phyloP scores from a whole-genome alignment of 768 basidiomycete species.

The Lactarius evosmus region DNA sequence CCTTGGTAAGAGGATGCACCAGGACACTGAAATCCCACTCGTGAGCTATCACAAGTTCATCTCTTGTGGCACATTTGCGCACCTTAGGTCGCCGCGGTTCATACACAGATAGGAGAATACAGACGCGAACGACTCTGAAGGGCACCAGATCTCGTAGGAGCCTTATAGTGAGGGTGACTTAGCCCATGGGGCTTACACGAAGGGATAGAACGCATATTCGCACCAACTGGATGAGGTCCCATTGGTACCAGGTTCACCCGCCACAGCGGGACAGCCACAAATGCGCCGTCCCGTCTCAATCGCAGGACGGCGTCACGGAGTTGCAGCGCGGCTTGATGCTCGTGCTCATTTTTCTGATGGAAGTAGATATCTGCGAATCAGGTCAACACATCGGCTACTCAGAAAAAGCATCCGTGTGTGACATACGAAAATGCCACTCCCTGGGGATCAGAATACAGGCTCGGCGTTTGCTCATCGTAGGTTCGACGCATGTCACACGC shows the following conservation, averaged over 20 bases:
- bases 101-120: slow-evolving; percentile 75
- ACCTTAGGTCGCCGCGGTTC: slow-evolving; percentile 70
- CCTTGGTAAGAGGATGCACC: slow-evolving; percentile 70
- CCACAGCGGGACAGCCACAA: slow-evolving; percentile 73
- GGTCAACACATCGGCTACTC: background rate
- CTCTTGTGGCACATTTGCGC: slow-evolving; percentile 3
- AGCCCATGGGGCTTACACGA: background rate
- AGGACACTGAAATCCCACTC: slow-evolving; percentile 49
- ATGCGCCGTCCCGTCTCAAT: slow-evolving; percentile 70
- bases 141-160: slow-evolving; percentile 81
- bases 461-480: background rate
- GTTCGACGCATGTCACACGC: slow-evolving; percentile 16
- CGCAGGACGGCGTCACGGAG: slow-evolving; percentile 70
- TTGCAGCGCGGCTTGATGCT: slow-evolving; percentile 62
- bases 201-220: slow-evolving; percentile 28
- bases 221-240: slow-evolving; percentile 75
- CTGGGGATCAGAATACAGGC: slow-evolving; percentile 35
- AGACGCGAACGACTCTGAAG: slow-evolving; percentile 65
- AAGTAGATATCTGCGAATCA: slow-evolving; percentile 70
- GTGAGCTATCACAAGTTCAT: background rate
- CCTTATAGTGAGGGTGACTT: slow-evolving; percentile 40
- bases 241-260: slow-evolving; percentile 66
- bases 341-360: slow-evolving; percentile 58
- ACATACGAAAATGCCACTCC: slow-evolving; percentile 78
- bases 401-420: background rate